Percentiles rank a stretch among this genome's conserved stretches.
Evolutionary conservation across 352 stramenopile genomes (phyloP).

Genomic region (Pythium vanterpoolii): DNA sequence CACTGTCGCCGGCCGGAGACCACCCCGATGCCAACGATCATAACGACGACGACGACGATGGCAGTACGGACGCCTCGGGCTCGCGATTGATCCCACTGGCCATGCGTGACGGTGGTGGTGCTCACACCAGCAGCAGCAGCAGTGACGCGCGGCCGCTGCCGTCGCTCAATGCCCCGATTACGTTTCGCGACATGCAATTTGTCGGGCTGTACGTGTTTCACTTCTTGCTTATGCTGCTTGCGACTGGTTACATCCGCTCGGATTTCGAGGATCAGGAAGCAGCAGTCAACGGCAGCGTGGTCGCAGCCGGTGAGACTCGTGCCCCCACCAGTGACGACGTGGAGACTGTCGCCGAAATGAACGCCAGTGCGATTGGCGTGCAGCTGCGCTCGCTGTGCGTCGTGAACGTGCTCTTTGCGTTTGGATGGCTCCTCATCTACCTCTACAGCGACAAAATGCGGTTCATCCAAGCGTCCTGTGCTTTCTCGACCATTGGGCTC

Average conservation of each 20-base stretch:
- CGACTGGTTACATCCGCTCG: conserved; percentile 37
- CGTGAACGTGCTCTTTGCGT: conserved; percentile 64
- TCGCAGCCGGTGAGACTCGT: conserved; percentile 1
- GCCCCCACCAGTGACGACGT: neutral
- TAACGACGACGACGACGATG: conserved; percentile 8
- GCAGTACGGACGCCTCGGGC: conserved; percentile 23
- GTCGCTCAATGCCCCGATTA: conserved; percentile 54
- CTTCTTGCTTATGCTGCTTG: conserved; percentile 45
- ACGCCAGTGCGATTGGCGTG: conserved; percentile 42
- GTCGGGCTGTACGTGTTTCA: conserved; percentile 48
- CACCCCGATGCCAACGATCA: conserved; percentile 3
- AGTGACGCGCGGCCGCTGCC: conserved; percentile 50
- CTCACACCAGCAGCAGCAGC: conserved; percentile 29
- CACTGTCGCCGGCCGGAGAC: conserved; percentile 38
- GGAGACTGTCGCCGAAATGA: conserved; percentile 27
- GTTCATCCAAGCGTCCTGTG: conserved; percentile 64
- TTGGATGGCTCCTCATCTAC: conserved; percentile 75
- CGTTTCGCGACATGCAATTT: conserved; percentile 60
- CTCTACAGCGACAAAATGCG: conserved; percentile 70
- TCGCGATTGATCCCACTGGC: conserved; percentile 62
- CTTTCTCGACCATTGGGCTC: conserved; percentile 61
- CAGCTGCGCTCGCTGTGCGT: conserved; percentile 62
- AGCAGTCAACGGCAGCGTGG: neutral
- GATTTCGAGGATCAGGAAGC: conserved; percentile 22
- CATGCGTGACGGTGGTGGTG: conserved; percentile 58